phyloP scores from a whole-genome alignment of 2,329 filamentous ascomycete genomes.

The Colletotrichum sp. region DNA sequence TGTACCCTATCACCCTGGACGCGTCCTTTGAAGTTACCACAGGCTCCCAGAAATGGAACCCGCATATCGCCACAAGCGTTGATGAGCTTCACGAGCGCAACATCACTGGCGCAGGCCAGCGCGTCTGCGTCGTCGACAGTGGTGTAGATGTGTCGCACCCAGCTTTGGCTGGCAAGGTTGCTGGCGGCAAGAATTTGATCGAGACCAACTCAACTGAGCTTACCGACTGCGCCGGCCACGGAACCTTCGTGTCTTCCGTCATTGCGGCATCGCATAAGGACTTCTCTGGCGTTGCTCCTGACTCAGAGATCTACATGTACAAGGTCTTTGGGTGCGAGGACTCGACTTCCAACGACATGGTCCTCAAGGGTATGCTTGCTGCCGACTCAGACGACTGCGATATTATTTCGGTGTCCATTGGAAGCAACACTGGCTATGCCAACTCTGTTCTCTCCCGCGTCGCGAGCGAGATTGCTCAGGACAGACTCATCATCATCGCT shows the following conservation, averaged over 20 bases:
- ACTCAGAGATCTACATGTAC: slow-evolving; percentile 28
- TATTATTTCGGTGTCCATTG: slow-evolving; percentile 24
- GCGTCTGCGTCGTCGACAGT: slow-evolving; percentile 26
- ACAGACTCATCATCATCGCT: slow-evolving; percentile 11
- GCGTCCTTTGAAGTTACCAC: slow-evolving; percentile 8
- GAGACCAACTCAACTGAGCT: slow-evolving; percentile 13
- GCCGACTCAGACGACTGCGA: slow-evolving; percentile 27
- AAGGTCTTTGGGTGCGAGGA: slow-evolving; percentile 26
- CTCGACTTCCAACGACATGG: slow-evolving; percentile 22
- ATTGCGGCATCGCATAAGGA: slow-evolving; percentile 4
- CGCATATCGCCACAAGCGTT: slow-evolving; percentile 20
- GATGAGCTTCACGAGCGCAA: slow-evolving; percentile 23
- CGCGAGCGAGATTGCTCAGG: slow-evolving; percentile 10
- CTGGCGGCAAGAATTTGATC: slow-evolving; percentile 24
- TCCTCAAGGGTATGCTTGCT: slow-evolving; percentile 25
- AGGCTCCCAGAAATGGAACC: slow-evolving; percentile 20
- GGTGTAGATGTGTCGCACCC: slow-evolving; percentile 22
- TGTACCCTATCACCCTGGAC: slow-evolving; percentile 23
- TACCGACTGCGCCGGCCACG: slow-evolving; percentile 25
- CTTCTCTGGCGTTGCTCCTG: slow-evolving; percentile 25
- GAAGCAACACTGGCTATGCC: slow-evolving; percentile 21
- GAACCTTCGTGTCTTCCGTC: slow-evolving; percentile 24
- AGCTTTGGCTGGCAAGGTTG: slow-evolving; percentile 19
- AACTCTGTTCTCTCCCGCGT: slow-evolving; percentile 7
- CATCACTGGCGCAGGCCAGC: slow-evolving; percentile 23